Percentiles rank a stretch among this genome's conserved stretches.
phyloP scores from a whole-genome alignment of 2,329 filamentous ascomycete species.

The Colletotrichum phormii region DNA sequence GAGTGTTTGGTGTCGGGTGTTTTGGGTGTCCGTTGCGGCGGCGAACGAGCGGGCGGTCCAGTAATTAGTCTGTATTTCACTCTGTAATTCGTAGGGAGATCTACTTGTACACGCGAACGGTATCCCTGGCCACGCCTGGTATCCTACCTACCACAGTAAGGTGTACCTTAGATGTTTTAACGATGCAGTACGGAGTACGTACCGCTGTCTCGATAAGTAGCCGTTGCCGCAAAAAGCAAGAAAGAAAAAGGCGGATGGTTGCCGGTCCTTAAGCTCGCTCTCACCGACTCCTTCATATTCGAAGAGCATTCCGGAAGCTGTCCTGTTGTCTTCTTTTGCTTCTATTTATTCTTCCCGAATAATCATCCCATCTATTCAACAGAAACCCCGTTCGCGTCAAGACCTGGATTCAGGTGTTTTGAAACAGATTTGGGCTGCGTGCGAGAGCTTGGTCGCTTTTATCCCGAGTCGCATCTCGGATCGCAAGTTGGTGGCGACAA shows the following conservation, averaged over 20 bases:
- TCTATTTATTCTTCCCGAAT: too few relatives aligned
- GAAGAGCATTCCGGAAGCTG: neutral
- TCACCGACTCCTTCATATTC: constrained; percentile 19
- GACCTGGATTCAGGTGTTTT: neutral
- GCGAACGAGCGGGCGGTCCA: neutral
- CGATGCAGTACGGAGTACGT: neutral
- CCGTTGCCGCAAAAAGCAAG: neutral
- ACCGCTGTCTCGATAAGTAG: neutral
- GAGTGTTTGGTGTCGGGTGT: neutral
- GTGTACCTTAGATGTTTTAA: neutral
- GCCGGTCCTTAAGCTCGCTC: neutral
- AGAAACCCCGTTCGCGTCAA: neutral
- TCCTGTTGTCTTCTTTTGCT: neutral
- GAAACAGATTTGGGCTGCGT: neutral
- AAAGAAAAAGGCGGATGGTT: neutral
- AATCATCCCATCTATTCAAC: neutral
- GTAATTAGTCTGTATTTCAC: neutral
- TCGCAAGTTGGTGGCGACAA: constrained; percentile 29
- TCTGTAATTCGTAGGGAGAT: neutral
- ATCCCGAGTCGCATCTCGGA: constrained; percentile 19
- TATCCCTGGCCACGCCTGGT: neutral
- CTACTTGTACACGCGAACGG: neutral
- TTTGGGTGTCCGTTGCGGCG: neutral
- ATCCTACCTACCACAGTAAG: too few relatives aligned
- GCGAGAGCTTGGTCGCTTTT: constrained; percentile 12